A percentile compares a stretch with the other conserved stretches of the same genome.
phyloP scores from a whole-genome alignment of 2,329 filamentous ascomycete genomes.

The Nemania sp. region DNA sequence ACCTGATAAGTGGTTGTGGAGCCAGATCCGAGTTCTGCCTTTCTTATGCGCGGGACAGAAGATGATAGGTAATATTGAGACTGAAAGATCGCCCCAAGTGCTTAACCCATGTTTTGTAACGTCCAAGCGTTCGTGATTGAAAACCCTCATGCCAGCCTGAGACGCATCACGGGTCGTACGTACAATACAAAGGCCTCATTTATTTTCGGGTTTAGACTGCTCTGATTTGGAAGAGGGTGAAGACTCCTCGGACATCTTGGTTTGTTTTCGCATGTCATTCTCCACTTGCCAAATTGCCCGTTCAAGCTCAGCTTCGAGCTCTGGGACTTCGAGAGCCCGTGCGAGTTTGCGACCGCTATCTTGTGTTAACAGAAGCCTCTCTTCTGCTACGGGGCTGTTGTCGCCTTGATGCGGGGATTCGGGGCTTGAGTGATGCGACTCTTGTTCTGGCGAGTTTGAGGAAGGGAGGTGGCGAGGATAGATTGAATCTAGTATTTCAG shows the following conservation, averaged over 20 bases:
- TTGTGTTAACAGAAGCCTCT: constrained; percentile 55
- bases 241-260: not conserved
- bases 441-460: constrained; percentile 30
- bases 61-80: not conserved
- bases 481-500: constrained; percentile 71
- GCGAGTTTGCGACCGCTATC: constrained; percentile 62
- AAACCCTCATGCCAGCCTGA: not conserved
- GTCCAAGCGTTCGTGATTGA: not conserved
- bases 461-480: constrained; percentile 54
- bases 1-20: no score
- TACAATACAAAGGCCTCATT: constrained; percentile 6
- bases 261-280: constrained; percentile 45
- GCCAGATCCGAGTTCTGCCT: not conserved
- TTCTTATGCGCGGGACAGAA: not conserved
- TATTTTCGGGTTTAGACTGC: constrained; percentile 4
- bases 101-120: not conserved
- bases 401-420: constrained; percentile 23
- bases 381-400: constrained; percentile 39
- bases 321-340: constrained; percentile 67
- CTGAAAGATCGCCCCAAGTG: not conserved
- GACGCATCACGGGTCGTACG: not conserved
- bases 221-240: not conserved
- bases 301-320: constrained; percentile 73
- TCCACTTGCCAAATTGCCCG: constrained; percentile 77
- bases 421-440: constrained; percentile 36